Evolutionary conservation across 495 filamentous ascomycete genomes (phyloP), one percentile per base, ranked within the genome.

Genomic region (Lasiosphaeriaceae sp.): DNA sequence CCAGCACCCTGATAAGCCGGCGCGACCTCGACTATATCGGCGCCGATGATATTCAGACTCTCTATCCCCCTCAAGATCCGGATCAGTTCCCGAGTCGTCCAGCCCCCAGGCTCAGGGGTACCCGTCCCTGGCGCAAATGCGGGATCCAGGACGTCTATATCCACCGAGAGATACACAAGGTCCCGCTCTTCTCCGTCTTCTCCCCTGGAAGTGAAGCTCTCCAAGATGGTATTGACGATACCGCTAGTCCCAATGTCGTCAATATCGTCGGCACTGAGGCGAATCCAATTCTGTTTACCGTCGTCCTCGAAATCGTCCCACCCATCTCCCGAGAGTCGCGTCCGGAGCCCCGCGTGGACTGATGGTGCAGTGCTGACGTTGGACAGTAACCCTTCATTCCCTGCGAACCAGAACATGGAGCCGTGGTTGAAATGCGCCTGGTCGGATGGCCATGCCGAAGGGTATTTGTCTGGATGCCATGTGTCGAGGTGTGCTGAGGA

Each of bases 21-120:
- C 46, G 87, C 86, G 14, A 96, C 90, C 79, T 96, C 90, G 21
- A 96, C 90, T 58, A 93, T 85, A 71, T 90, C 87, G 3, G 84
- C 86, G 0, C 87, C 87, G 19, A 90, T 85, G 1, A 90, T 63
- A 66, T 90, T 89, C 66, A 90, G 58, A 35, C 77, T 79, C 74
- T 89, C 86, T 8, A 90, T 69, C 0, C 87, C 88, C 22, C 86
- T 75, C 69, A 90, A 64, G 49, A 90, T 86, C 2, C 83, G 73
- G 47, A 88, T 88, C 57, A 90, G 74, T 69, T 90, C 87, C 21
- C 86, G 72, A 26, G 81, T 88, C 12, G 86, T 89, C 86, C 86
- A 90, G 14, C 87, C 86, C 52, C 86, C 86, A 1, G 86, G 79
- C 71, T 90, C 87, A 1, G 88, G 88, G 0, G 87, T 89, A 2